Evolutionary conservation across 2,329 filamentous ascomycete genomes (phyloP).

Genomic region (Parastagonospora nodorum): DNA sequence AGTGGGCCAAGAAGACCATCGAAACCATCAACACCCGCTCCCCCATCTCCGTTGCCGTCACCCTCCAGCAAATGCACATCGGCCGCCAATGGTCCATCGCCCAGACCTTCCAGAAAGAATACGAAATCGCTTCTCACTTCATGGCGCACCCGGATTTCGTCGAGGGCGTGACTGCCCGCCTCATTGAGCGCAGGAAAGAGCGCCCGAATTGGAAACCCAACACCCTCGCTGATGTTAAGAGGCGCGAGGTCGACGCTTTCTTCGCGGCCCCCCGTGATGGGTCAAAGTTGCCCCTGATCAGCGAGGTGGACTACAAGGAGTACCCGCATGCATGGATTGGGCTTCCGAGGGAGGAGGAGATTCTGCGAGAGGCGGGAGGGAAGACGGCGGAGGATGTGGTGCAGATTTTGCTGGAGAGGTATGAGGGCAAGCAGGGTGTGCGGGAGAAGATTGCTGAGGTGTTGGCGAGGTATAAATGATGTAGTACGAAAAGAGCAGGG

Average conservation of each 20-base stretch:
- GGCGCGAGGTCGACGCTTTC: slow-evolving; percentile 68
- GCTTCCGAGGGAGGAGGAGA: slow-evolving; percentile 73
- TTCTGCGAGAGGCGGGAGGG: slow-evolving; percentile 51
- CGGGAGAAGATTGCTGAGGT: slow-evolving; percentile 69
- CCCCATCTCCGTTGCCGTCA: slow-evolving; percentile 84
- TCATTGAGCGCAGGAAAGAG: slow-evolving; percentile 71
- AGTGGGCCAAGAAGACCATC: slow-evolving; percentile 81
- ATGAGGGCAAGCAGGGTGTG: slow-evolving; percentile 53
- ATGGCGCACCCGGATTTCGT: slow-evolving; percentile 92
- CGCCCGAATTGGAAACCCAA: slow-evolving; percentile 77
- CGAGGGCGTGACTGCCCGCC: slow-evolving; percentile 82
- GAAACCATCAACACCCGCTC: slow-evolving; percentile 77
- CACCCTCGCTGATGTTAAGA: slow-evolving; percentile 69
- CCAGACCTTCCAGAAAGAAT: slow-evolving; percentile 84
- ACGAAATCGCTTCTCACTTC: slow-evolving; percentile 82
- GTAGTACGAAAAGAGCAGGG: too few relatives aligned
- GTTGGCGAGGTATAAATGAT: slow-evolving; percentile 47
- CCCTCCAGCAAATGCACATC: slow-evolving; percentile 79
- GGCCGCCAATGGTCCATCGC: slow-evolving; percentile 78
- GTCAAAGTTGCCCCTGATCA: slow-evolving; percentile 65
- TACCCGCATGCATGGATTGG: slow-evolving; percentile 76
- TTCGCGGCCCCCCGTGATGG: slow-evolving; percentile 53
- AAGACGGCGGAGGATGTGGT: slow-evolving; percentile 46
- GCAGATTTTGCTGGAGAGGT: slow-evolving; percentile 46
- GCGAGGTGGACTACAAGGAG: slow-evolving; percentile 64